Base-by-base conservation (phyloP, 2,329 filamentous ascomycete genomes). In the Colletotrichum melonis region DNA sequence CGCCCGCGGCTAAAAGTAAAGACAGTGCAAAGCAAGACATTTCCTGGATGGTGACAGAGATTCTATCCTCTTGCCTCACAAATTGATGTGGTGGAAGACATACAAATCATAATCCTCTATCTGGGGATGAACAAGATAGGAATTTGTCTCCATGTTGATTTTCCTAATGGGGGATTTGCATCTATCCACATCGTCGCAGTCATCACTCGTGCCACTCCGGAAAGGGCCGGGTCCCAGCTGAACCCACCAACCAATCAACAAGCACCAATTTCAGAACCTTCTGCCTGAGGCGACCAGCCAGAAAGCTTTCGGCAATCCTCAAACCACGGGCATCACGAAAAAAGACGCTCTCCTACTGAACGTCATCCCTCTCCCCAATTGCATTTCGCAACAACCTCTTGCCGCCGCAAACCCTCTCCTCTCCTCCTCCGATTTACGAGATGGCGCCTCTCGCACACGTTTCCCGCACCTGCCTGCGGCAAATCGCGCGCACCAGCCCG, bases 371-470 rank as follows among this genome's bases (percentile, higher is more conserved):
- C 54, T 38, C 69, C 68, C 57, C 74, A 76, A 77, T 75, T 76
- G 74, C 71, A 70, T 26, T 56, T 57, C 60, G 70, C 70, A 73
- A 70, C 58, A 38, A 38, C 28, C 59, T 54, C 32, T 54, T 49
- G 65, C 67, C 65, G 59, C 59, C 59, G 35, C 59, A 67, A 68
- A 75, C 72, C 71, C 71, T 67, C 67, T 62, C 70, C 74, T 63
- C 70, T 73, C 72, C 72, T 59, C 69, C 59, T 72, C 65, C 56
- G 70, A 54, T 68, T 75, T 76, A 77, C 81, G 83, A 82, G 80
- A 94, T 94, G 92, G 91, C 91, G 84, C 87, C 91, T 83, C 89
- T 95, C 84, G 86, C 91, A 81, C 88, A 89, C 82, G 89, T 91
- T 82, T 91, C 93, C 83, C 91, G 91, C 85, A 87, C 90, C 81